A percentile compares a stretch with the other conserved stretches of the same genome.
phyloP scores from a whole-genome alignment of 495 filamentous ascomycete genomes.

The Lasiosphaeria hispida region DNA sequence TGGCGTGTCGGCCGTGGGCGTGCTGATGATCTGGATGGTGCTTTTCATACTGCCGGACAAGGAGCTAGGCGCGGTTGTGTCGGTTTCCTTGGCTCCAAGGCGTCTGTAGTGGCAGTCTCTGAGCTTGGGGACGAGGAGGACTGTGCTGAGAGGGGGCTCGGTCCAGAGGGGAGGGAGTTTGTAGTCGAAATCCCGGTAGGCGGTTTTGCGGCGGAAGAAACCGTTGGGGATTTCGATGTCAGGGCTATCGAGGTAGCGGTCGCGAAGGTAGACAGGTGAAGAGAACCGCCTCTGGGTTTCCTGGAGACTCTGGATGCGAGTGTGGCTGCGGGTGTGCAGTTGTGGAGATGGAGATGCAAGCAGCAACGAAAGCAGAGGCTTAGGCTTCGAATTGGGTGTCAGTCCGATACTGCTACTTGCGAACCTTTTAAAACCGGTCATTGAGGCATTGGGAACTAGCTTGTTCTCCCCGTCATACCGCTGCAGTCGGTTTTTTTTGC shows the following conservation, averaged over 20 bases:
- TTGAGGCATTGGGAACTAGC: too few relatives aligned
- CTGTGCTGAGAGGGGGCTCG: neutral
- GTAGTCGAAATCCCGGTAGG: constrained; percentile 1
- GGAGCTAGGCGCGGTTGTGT: too few relatives aligned
- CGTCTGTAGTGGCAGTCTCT: neutral
- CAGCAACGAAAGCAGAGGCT: too few relatives aligned
- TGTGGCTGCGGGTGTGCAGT: too few relatives aligned
- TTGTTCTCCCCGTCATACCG: too few relatives aligned
- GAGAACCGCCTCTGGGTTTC: too few relatives aligned
- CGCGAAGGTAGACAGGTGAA: neutral
- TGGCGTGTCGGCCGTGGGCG: constrained; percentile 87
- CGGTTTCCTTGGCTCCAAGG: neutral
- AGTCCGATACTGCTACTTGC: too few relatives aligned
- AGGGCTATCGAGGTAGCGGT: neutral
- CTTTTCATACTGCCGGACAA: constrained; percentile 65
- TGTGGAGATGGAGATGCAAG: too few relatives aligned
- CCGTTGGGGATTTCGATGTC: neutral
- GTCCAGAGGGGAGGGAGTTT: constrained; percentile 63
- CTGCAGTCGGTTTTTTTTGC: too few relatives aligned
- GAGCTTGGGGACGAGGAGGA: neutral
- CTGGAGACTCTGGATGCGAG: too few relatives aligned
- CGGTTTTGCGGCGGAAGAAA: constrained; percentile 2
- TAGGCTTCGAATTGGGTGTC: too few relatives aligned
- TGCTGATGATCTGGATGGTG: constrained; percentile 68
- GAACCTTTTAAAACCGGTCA: too few relatives aligned